Percentiles rank a stretch among this genome's conserved stretches.
Evolutionary conservation across 106 monocot species (phyloP).

Genomic region (Allium sativum): DNA sequence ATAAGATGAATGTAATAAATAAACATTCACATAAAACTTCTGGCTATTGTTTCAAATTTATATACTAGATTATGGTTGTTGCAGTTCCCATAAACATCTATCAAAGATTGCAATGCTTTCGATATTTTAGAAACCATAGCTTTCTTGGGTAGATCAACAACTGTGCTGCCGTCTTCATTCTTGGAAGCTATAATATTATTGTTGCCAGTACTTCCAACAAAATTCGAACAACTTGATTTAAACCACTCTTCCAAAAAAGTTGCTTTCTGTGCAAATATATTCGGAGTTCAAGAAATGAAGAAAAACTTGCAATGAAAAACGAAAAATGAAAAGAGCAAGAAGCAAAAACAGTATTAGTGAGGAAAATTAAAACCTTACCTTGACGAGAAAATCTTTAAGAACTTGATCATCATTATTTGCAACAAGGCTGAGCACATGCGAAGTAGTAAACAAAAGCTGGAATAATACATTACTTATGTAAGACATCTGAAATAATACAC

Average conservation of each 20-base stretch:
- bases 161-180: constrained; percentile 16
- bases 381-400: constrained; percentile 70
- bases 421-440: constrained; percentile 77
- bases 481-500: no score
- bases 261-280: constrained; percentile 46
- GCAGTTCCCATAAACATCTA: constrained; percentile 29
- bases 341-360: neutral
- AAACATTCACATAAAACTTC: neutral
- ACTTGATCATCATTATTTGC: constrained; percentile 47
- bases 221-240: constrained; percentile 25
- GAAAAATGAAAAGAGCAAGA: neutral
- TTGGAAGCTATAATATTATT: constrained; percentile 3
- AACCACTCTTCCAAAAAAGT: constrained; percentile 72
- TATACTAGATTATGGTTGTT: constrained; percentile 22
- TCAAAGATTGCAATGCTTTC: constrained; percentile 34
- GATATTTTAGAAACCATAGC: constrained; percentile 27
- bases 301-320: neutral
- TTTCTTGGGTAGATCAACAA: constrained; percentile 21
- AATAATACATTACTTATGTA: neutral
- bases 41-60: constrained; percentile 42
- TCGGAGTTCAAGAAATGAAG: no score
- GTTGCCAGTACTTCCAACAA: constrained; percentile 13
- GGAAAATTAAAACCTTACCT: constrained; percentile 26
- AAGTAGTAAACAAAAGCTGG: constrained; percentile 58
- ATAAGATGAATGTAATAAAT: no score